Percentiles rank a stretch among this genome's conserved stretches.
Conservation (phyloP, 306 rosid species). For the Cicer judaicum region DNA sequence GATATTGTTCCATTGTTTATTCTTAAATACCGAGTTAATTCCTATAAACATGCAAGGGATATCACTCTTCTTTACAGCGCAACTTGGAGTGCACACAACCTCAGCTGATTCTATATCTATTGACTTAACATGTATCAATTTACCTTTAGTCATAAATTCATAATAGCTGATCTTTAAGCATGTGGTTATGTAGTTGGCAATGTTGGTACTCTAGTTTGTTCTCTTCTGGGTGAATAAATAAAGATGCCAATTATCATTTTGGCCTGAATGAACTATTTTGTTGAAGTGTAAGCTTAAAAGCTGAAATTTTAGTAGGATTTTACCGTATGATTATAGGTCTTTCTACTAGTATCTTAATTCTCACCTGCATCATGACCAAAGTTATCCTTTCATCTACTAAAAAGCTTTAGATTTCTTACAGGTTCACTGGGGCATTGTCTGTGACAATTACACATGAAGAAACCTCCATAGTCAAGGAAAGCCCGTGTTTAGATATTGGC, state of each 20-base stretch:
- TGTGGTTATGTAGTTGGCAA: neutral
- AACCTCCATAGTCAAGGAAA: conserved; percentile 61
- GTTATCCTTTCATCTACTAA: conserved; percentile 1
- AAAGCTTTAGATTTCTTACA: conserved; percentile 47
- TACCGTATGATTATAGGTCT: neutral
- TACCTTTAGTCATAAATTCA: neutral
- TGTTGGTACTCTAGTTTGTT: conserved; percentile 4
- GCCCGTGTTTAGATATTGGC: conserved; percentile 40
- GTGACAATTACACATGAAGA: conserved; percentile 52
- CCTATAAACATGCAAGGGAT: conserved; percentile 16
- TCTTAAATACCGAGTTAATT: neutral
- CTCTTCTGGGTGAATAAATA: conserved; percentile 20
- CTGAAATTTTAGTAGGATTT: conserved; percentile 13
- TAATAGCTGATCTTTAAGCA: conserved; percentile 28
- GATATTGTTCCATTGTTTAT: no score
- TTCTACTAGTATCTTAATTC: conserved; percentile 30
- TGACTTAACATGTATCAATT: conserved; percentile 10
- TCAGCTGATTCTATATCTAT: conserved; percentile 23
- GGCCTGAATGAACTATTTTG: conserved; percentile 32
- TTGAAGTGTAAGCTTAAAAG: neutral
- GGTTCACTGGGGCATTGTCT: conserved; percentile 56
- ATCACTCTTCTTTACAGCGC: conserved; percentile 30
- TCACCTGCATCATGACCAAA: conserved; percentile 2
- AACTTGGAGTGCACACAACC: conserved; percentile 5
- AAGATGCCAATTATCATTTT: neutral